These are phyloP conservation scores for Microglena sp. DNA, from an alignment of 139 green algal genomes.

Conservation along the genomic window DNA sequence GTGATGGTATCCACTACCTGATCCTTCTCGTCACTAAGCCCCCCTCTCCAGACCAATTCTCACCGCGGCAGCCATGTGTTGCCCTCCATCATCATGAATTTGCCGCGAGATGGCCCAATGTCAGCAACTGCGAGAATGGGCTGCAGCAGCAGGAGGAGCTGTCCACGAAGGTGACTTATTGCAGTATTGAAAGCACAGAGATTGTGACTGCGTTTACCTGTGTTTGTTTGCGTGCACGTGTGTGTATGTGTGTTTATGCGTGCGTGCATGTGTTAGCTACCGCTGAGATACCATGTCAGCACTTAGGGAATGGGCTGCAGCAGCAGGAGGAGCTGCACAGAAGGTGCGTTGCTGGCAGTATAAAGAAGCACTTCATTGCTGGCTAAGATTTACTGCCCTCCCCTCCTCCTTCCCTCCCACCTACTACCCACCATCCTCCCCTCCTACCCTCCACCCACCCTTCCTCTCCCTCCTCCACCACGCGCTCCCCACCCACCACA, in stretches of 20 bases:
- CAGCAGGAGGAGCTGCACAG: slow-evolving; percentile 53
- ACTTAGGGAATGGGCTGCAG: slow-evolving; percentile 86
- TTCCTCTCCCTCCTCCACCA: no score
- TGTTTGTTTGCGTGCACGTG: background rate
- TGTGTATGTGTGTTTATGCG: background rate
- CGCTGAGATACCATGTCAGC: slow-evolving; percentile 53
- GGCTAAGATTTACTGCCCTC: background rate
- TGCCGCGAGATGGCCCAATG: no score
- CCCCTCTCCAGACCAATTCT: no score
- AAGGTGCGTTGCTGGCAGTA: slow-evolving; percentile 38
- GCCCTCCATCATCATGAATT: slow-evolving; percentile 68
- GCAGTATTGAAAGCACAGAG: no score
- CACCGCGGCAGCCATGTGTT: no score
- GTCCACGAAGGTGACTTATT: slow-evolving; percentile 46
- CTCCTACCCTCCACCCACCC: no score
- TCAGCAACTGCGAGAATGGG: slow-evolving; percentile 91
- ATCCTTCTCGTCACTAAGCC: no score
- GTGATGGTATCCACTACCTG: no score
- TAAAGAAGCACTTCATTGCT: no score
- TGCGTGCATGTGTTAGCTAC: background rate
- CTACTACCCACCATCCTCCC: no score
- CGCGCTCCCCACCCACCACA: no score
- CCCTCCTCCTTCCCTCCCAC: background rate
- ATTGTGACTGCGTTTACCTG: background rate
- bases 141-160: slow-evolving; percentile 55